These are phyloP conservation scores for Zymoseptoria tritici DNA, from an alignment of 2,329 filamentous ascomycete genomes.

Conservation along the genomic window DNA sequence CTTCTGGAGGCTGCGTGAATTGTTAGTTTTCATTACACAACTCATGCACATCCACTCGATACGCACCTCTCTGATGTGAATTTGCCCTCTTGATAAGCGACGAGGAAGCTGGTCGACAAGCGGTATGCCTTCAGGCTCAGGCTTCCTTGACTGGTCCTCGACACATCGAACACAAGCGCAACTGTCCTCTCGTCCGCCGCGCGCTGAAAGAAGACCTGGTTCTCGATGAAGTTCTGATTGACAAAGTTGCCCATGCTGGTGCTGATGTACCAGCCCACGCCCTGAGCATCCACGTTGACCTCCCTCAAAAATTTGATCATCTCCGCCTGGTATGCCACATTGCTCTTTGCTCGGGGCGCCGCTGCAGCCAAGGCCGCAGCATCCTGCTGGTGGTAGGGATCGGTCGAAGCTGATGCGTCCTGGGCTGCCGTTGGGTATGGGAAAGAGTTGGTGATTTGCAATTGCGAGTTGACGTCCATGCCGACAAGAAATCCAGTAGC, in stretches of 20 bases:
- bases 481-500: constrained; percentile 88
- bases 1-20: constrained; percentile 69
- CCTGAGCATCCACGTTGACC: constrained; percentile 97
- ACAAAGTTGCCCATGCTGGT: constrained; percentile 98
- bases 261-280: constrained; percentile 97
- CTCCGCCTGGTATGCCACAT: constrained; percentile 80
- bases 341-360: constrained; percentile 86
- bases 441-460: constrained; percentile 93
- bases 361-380: constrained; percentile 71
- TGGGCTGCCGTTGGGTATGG: constrained; percentile 68
- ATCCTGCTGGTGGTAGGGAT: constrained; percentile 62
- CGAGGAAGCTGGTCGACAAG: constrained; percentile 79
- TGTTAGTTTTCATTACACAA: constrained; percentile 18
- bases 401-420: constrained; percentile 55
- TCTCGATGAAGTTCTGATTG: constrained; percentile 92
- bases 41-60: background rate
- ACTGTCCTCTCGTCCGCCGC: constrained; percentile 79
- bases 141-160: constrained; percentile 85
- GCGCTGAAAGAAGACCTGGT: constrained; percentile 95
- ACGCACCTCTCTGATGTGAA: constrained; percentile 85
- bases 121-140: constrained; percentile 87
- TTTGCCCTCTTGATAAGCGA: constrained; percentile 91
- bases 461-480: constrained; percentile 73
- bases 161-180: constrained; percentile 89
- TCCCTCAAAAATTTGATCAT: constrained; percentile 96